Evolutionary conservation across 768 basidiomycete genomes (phyloP).

Genomic region (Vararia minispora): DNA sequence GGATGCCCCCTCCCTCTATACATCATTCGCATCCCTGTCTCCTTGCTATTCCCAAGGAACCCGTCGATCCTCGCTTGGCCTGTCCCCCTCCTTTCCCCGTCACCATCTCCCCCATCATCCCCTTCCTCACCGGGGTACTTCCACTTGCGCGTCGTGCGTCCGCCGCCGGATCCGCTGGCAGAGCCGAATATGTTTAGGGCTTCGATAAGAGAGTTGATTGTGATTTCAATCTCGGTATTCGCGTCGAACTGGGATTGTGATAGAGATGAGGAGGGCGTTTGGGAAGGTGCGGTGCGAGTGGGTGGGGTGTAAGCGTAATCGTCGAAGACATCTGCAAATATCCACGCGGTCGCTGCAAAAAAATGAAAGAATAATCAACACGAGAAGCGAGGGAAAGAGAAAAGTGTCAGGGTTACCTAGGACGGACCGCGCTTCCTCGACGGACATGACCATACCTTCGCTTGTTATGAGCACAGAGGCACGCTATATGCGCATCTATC

Average conservation of each 20-base stretch:
- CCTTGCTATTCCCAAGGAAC: conserved; percentile 50
- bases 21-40: conserved; percentile 77
- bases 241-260: conserved; percentile 18
- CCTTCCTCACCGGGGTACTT: conserved; percentile 39
- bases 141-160: conserved; percentile 24
- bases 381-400: too few species aligned
- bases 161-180: conserved; percentile 29
- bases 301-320: conserved; percentile 53
- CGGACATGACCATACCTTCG: conserved; percentile 63
- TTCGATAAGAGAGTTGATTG: conserved; percentile 74
- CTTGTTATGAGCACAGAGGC: conserved; percentile 65
- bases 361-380: too few species aligned
- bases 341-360: conserved; percentile 68
- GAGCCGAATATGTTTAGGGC: conserved; percentile 93
- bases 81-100: conserved; percentile 25
- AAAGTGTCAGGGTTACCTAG: conserved; percentile 40
- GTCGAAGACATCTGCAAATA: conserved; percentile 69
- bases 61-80: conserved; percentile 36
- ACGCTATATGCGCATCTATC: conserved; percentile 30
- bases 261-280: conserved; percentile 11
- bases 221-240: conserved; percentile 61
- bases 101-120: conserved; percentile 30
- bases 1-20: conserved; percentile 74
- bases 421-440: conserved; percentile 77
- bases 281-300: conserved; percentile 16